Evolutionary conservation across 2,329 filamentous ascomycete genomes (phyloP).

Genomic region (Anisogramma anomala): DNA sequence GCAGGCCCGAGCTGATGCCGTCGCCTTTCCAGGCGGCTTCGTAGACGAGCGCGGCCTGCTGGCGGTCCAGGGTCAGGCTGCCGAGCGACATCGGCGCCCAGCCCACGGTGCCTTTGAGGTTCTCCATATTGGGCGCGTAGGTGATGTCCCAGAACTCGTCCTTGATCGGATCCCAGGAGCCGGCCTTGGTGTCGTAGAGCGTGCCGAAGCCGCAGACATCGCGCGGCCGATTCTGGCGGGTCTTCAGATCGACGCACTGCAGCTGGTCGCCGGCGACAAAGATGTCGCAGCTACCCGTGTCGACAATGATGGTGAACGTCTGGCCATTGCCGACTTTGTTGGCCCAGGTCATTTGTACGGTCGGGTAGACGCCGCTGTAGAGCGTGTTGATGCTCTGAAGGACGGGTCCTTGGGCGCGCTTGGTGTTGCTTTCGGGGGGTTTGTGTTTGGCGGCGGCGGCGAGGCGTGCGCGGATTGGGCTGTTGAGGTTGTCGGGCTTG

Average conservation of each 20-base stretch:
- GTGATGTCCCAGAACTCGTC: slow-evolving; percentile 8
- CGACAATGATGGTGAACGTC: slow-evolving; percentile 23
- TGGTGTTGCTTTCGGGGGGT: neutral
- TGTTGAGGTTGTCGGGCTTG: neutral
- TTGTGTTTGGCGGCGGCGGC: neutral
- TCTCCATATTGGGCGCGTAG: slow-evolving; percentile 12
- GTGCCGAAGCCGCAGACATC: slow-evolving; percentile 16
- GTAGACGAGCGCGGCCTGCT: slow-evolving; percentile 38
- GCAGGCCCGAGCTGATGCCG: slow-evolving; percentile 38
- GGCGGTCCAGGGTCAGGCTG: slow-evolving; percentile 32
- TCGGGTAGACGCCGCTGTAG: slow-evolving; percentile 15
- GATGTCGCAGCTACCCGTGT: slow-evolving; percentile 42
- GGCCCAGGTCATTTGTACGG: slow-evolving; percentile 16
- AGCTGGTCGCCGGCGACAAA: slow-evolving; percentile 34
- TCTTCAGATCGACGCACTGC: slow-evolving; percentile 26
- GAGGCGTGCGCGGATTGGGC: slow-evolving; percentile 5
- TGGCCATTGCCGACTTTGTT: slow-evolving; percentile 12
- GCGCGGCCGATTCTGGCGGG: too few species aligned
- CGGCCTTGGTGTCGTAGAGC: slow-evolving; percentile 11
- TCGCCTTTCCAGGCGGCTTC: slow-evolving; percentile 40
- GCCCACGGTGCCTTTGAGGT: slow-evolving; percentile 33
- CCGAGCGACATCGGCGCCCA: slow-evolving; percentile 35
- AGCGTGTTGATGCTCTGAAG: slow-evolving; percentile 11
- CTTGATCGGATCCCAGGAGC: slow-evolving; percentile 8
- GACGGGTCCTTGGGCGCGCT: neutral